These are phyloP conservation scores for Rhododendron williamsianum DNA, from an alignment of 148 eudicot genomes.

Conservation along the genomic window DNA sequence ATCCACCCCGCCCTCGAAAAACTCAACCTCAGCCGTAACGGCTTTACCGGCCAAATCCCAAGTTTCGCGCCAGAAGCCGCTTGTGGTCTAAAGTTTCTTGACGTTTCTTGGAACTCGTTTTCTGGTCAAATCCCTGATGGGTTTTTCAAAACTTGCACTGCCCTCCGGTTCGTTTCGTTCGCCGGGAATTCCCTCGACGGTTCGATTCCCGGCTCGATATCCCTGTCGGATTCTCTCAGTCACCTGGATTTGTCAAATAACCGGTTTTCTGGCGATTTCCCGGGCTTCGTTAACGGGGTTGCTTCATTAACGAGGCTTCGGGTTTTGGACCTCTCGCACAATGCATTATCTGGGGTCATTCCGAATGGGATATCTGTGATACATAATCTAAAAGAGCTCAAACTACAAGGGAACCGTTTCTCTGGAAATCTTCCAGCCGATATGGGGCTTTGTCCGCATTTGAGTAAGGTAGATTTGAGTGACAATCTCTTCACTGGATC, in stretches of 20 bases:
- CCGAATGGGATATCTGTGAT: constrained; percentile 45
- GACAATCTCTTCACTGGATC: constrained; percentile 47
- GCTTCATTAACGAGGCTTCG: constrained; percentile 64
- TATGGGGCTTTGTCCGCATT: constrained; percentile 74
- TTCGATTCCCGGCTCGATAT: constrained; percentile 50
- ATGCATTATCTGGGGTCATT: constrained; percentile 49
- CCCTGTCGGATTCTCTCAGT: constrained; percentile 41
- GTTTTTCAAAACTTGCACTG: constrained; percentile 30
- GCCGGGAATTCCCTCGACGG: constrained; percentile 64
- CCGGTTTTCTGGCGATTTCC: constrained; percentile 58
- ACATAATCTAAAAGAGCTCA: constrained; percentile 61
- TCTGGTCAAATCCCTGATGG: constrained; percentile 59
- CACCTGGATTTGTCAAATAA: constrained; percentile 65
- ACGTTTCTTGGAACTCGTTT: constrained; percentile 53
- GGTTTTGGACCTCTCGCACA: constrained; percentile 68
- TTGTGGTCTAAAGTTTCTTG: constrained; percentile 52
- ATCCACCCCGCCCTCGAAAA: constrained; percentile 33
- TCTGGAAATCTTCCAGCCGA: constrained; percentile 63
- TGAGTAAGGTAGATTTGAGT: constrained; percentile 47
- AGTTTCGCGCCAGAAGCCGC: constrained; percentile 12
- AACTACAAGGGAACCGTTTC: constrained; percentile 62
- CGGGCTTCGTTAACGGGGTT: constrained; percentile 34
- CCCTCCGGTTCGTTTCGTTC: constrained; percentile 61
- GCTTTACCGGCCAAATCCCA: constrained; percentile 56
- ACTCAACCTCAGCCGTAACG: constrained; percentile 63